These are phyloP conservation scores for Aspergillus ochraceus DNA, from an alignment of 2,329 filamentous ascomycete genomes.

Conservation along the genomic window DNA sequence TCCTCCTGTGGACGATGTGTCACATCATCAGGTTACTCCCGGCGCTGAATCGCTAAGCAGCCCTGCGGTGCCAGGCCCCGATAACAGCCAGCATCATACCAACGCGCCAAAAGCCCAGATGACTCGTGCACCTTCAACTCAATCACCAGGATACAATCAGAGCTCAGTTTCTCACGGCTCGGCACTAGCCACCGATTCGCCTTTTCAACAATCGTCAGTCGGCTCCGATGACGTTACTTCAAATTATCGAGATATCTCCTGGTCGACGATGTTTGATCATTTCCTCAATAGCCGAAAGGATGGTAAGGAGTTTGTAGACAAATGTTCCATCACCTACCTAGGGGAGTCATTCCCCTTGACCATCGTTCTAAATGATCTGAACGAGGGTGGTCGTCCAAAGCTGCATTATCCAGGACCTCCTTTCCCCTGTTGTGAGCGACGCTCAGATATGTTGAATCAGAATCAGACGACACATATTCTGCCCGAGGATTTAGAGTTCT, in stretches of 20 bases:
- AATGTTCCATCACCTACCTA: conserved; percentile 3
- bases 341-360: conserved; percentile 3
- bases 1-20: too few species aligned
- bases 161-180: not conserved
- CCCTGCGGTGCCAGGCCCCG: too few species aligned
- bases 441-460: not conserved
- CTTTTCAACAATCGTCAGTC: not conserved
- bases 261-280: conserved; percentile 5
- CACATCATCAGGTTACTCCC: too few species aligned
- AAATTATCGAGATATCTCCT: not conserved
- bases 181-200: not conserved
- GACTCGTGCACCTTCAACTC: too few species aligned
- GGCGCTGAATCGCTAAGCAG: too few species aligned
- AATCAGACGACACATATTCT: not conserved
- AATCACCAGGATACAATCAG: too few species aligned
- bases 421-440: not conserved
- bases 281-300: not conserved
- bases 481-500: not conserved
- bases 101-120: too few species aligned
- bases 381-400: not conserved
- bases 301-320: not conserved
- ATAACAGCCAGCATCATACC: too few species aligned
- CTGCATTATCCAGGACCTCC: conserved; percentile 1
- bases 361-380: not conserved
- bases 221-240: not conserved